Evolutionary conservation across 2,329 filamentous ascomycete species (phyloP), one percentile per base, ranked within the genome.

Genomic region (Atkinsonella texensis): DNA sequence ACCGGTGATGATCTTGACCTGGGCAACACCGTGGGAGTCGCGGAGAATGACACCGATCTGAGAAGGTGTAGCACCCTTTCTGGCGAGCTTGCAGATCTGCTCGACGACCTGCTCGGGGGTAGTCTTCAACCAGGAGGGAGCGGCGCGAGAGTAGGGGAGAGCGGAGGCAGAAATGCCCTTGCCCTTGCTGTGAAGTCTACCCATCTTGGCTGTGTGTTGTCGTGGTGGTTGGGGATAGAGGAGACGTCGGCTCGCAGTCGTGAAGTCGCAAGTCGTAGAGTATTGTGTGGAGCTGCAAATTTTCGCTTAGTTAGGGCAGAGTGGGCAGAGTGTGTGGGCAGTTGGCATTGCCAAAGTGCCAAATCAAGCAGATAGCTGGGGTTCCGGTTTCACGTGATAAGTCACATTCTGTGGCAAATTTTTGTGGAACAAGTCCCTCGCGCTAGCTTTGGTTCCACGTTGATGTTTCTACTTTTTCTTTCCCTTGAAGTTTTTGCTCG

Each of bases 21-120:
- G 93, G 66, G 93, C 88, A 74, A 98, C 81, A 71, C 94, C 94
- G 79, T 98, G 93, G 70, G 85, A 89, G 77, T 98, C 94, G 80
- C 94, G 84, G 72, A 98, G 88, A 68, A 97, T 79, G 71, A 97
- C 91, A 87, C 94, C 93, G 68, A 98, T 98, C 81, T 97, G 91
- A 60, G 90, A 96, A 67, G 93, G 93, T 62, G 91, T 95, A 64
- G 89, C 89, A 79, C 94, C 93, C 87, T 97, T 97, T 80, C 88
- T 90, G 70, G 93, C 93, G 72, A 97, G 87, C 81, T 95, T 95
- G 79, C 87, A 90, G 79, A 98, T 98, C 80, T 97, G 90, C 72
- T 98, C 93, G 66, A 95, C 89, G 73, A 98, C 89, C 79, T 95
- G 89, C 68, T 96, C 89, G 70, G 93, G 90, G 65, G 89, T 95